Evolutionary conservation across 805 yeast genomes (phyloP), one percentile per base, ranked within the genome.

Genomic region (Metschnikowia peoriensis): DNA sequence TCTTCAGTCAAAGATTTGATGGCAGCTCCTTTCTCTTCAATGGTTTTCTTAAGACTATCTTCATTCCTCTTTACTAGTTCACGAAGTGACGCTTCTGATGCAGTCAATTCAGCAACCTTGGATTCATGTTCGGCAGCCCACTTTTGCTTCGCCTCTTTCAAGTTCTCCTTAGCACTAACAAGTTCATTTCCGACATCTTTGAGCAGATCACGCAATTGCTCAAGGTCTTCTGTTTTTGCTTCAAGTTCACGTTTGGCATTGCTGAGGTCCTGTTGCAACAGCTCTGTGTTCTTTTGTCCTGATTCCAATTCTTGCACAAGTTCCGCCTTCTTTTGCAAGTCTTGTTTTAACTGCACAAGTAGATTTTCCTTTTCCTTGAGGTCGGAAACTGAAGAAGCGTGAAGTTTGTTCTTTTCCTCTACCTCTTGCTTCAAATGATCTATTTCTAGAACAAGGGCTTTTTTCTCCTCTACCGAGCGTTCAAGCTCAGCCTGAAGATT

Each of bases 131-230:
- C 16, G 55, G 57, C 17, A 58, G 62, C 38, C 61, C 63, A 9
- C 61, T 42, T 47, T 62, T 66, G 14, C 44, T 54, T 16, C 47
- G 43, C 28, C 61, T 47, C 15, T 37, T 57, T n/a, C 52, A 54
- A 27, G 49, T 62, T 8, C 56, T 53, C 89, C 57, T 80, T 82
- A 0, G 90, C 82, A 6, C 80, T 78, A 1, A 91, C 96, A 7
- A 91, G 73, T 46, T 89, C 96, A 61, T 88, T 81, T 1, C 97
- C 97, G 28, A 91, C 77, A 51, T 81, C 83, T 56, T 79, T 79
- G 49, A 92, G 66, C 89, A 86, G 88, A 52, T 90, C 97, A 61
- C 84, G 81, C 47, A 88, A 74, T 48, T 75, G 78, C 44, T 83
- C 90, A 15, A 90, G 70, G 61, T 91, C 96, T 50, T 82, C 88